Percentiles rank a stretch among this genome's conserved stretches.
phyloP scores from a whole-genome alignment of 495 filamentous ascomycete genomes.

The Aspergillus avenaceus region DNA sequence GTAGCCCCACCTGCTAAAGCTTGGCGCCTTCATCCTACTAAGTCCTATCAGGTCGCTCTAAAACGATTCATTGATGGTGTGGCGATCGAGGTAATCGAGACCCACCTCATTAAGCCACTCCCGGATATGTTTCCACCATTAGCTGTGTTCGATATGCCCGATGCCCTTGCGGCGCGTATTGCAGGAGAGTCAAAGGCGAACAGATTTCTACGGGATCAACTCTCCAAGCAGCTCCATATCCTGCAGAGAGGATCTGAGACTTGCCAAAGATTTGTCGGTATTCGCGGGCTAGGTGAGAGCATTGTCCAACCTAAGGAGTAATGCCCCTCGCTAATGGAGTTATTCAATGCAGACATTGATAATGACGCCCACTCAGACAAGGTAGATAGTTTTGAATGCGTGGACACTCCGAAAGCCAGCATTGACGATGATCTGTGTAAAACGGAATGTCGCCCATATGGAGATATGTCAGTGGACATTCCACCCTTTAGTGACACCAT shows the following conservation, averaged over 20 bases:
- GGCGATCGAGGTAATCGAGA: constrained; percentile 51
- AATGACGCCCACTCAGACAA: too few species aligned
- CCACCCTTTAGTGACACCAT: too few species aligned
- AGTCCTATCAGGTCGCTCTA: constrained; percentile 50
- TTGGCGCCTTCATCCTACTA: neutral
- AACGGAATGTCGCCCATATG: too few species aligned
- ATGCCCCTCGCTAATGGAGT: too few species aligned
- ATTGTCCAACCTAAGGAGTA: too few species aligned
- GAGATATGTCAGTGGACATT: too few species aligned
- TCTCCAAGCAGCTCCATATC: constrained; percentile 48
- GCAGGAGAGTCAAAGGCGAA: constrained; percentile 54
- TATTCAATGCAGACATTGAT: too few species aligned
- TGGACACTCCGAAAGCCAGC: too few species aligned
- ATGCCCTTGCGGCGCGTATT: constrained; percentile 40
- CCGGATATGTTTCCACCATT: constrained; percentile 22
- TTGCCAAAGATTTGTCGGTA: constrained; percentile 4
- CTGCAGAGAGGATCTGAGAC: constrained; percentile 30
- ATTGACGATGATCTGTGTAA: too few species aligned
- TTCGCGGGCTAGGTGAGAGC: too few species aligned
- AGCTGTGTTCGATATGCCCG: constrained; percentile 33
- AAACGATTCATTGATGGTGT: constrained; percentile 60
- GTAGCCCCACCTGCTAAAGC: too few species aligned
- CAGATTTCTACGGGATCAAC: constrained; percentile 40
- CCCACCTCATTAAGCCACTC: constrained; percentile 37
- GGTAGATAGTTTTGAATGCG: too few species aligned